These are phyloP conservation scores for Verticillium albo-atrum DNA, from an alignment of 2,329 filamentous ascomycete species.

Conservation along the genomic window DNA sequence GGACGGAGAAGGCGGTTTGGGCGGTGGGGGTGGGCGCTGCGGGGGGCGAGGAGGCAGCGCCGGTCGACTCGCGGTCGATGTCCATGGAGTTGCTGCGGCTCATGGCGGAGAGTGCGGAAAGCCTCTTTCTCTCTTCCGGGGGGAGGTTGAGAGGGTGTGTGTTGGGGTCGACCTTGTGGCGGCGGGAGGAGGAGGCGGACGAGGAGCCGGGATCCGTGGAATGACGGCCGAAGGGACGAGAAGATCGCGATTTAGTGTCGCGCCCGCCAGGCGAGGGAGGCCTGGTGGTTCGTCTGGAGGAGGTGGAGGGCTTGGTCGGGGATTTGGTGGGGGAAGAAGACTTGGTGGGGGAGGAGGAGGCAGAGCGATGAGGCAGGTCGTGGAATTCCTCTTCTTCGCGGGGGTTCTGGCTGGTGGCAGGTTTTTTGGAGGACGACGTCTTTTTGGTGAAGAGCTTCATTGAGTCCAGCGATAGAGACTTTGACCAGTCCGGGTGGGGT, in stretches of 20 bases:
- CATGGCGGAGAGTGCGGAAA: conserved; percentile 63
- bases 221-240: conserved; percentile 42
- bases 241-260: conserved; percentile 34
- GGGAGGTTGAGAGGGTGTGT: conserved; percentile 87
- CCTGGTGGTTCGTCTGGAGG: conserved; percentile 21
- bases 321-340: conserved; percentile 27
- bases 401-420: conserved; percentile 24
- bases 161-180: conserved; percentile 59
- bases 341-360: conserved; percentile 24
- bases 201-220: conserved; percentile 41
- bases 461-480: conserved; percentile 13
- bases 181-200: conserved; percentile 32
- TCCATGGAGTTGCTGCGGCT: conserved; percentile 66
- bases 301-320: conserved; percentile 25
- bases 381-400: conserved; percentile 31
- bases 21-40: conserved; percentile 32
- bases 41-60: conserved; percentile 48
- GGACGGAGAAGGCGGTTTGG: conserved; percentile 44
- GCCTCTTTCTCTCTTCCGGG: conserved; percentile 78
- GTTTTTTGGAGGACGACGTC: conserved; percentile 29
- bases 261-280: conserved; percentile 17
- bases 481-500: conserved; percentile 4
- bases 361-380: conserved; percentile 23
- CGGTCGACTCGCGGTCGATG: conserved; percentile 61
- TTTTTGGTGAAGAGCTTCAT: conserved; percentile 53